Conservation (phyloP, 352 stramenopile species). For the Pythium brassicae region DNA sequence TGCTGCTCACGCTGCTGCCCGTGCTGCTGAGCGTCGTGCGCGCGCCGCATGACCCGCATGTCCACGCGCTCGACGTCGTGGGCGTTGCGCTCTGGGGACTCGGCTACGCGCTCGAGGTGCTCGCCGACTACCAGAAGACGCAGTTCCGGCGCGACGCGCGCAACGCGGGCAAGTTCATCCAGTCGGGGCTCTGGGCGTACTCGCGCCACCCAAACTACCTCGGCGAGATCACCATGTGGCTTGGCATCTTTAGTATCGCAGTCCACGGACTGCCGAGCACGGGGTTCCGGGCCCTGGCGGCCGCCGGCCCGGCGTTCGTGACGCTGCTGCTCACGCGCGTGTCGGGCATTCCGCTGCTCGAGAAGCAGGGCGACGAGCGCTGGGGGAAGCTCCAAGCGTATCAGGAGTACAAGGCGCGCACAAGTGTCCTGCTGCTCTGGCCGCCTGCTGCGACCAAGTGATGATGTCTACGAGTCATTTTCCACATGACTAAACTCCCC, state of each 20-base stretch:
- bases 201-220: slow-evolving; percentile 93
- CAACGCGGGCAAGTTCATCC: slow-evolving; percentile 65
- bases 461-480: neutral
- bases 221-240: slow-evolving; percentile 90
- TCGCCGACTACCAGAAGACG: slow-evolving; percentile 55
- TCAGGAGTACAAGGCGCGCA: slow-evolving; percentile 73
- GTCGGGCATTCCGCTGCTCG: slow-evolving; percentile 73
- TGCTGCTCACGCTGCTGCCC: slow-evolving; percentile 66
- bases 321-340: slow-evolving; percentile 63
- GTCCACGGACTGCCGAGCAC: slow-evolving; percentile 38
- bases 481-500: too few relatives aligned
- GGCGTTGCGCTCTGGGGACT: slow-evolving; percentile 36
- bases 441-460: slow-evolving; percentile 1
- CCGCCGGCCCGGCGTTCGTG: slow-evolving; percentile 65
- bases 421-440: slow-evolving; percentile 52
- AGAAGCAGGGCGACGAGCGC: slow-evolving; percentile 66
- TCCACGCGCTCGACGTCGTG: slow-evolving; percentile 32
- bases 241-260: slow-evolving; percentile 49
- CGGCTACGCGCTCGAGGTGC: slow-evolving; percentile 51
- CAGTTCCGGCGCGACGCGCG: slow-evolving; percentile 34
- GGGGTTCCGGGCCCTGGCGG: slow-evolving; percentile 30
- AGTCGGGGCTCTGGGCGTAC: slow-evolving; percentile 78
- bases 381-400: slow-evolving; percentile 67
- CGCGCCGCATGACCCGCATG: slow-evolving; percentile 19
- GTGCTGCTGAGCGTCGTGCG: slow-evolving; percentile 54